These are phyloP conservation scores for Pichia sp. DNA, from an alignment of 1,139 yeast species.

Conservation along the genomic window DNA sequence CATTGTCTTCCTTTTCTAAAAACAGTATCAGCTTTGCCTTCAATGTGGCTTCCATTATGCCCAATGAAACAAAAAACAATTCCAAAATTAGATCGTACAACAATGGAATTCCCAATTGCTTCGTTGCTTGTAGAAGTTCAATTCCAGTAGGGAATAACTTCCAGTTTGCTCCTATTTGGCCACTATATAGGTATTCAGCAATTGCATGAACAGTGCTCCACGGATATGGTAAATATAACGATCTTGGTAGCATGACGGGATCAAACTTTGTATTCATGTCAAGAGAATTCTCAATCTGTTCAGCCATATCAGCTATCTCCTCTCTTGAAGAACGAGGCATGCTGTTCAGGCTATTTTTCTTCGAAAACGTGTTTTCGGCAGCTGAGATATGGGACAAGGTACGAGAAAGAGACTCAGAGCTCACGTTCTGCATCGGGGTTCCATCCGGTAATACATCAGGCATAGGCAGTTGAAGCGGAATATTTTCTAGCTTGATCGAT, in stretches of 20 bases:
- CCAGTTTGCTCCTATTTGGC: conserved; percentile 76
- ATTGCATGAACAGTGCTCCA: conserved; percentile 59
- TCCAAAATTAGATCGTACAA: conserved; percentile 65
- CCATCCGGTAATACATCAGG: conserved; percentile 34
- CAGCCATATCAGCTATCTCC: conserved; percentile 1
- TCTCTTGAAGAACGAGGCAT: not conserved
- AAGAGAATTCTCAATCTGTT: not conserved
- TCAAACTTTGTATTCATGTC: conserved; percentile 6
- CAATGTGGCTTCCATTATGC: conserved; percentile 42
- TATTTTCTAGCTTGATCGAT: conserved; percentile 3
- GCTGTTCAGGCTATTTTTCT: not conserved
- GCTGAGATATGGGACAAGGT: not conserved
- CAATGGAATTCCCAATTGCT: conserved; percentile 61
- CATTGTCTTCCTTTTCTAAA: conserved; percentile 14
- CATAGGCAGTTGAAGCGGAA: conserved; percentile 41
- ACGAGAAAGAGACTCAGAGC: not conserved
- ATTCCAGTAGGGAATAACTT: conserved; percentile 59
- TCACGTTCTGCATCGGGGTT: conserved; percentile 1
- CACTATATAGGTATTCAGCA: conserved; percentile 70
- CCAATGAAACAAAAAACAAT: conserved; percentile 62
- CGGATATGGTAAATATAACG: conserved; percentile 62
- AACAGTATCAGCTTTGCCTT: conserved; percentile 19
- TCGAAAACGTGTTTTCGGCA: not conserved
- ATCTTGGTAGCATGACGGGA: conserved; percentile 47
- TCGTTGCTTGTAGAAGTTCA: conserved; percentile 58